Conservation (phyloP, 177 flowering plant genomes). For the Vitis hybrid region DNA sequence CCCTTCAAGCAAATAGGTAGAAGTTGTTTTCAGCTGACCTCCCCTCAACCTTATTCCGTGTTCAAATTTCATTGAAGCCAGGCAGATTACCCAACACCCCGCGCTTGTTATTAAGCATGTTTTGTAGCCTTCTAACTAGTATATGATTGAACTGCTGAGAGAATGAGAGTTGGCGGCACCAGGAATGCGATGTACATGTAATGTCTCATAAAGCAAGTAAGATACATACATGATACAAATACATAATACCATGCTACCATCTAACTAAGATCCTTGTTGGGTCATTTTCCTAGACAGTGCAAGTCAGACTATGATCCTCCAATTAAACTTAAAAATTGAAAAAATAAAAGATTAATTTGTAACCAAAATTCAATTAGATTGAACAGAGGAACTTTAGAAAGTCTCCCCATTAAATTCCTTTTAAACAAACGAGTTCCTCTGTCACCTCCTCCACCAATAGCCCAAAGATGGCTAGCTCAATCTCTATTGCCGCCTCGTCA, state of each 20-base stretch:
- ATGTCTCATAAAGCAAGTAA: constrained; percentile 3
- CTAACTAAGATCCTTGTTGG: constrained; percentile 10
- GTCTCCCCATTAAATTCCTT: neutral
- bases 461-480: constrained; percentile 41
- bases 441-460: constrained; percentile 43
- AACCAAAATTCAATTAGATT: constrained; percentile 5
- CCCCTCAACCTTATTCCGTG: no score
- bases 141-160: no score
- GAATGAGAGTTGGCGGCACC: neutral
- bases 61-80: no score
- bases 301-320: constrained; percentile 19
- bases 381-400: no score
- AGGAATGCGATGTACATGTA: constrained; percentile 9
- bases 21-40: no score
- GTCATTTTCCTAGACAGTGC: constrained; percentile 3
- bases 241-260: constrained; percentile 12
- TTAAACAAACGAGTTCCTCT: constrained; percentile 10
- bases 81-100: neutral
- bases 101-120: no score
- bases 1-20: no score
- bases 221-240: constrained; percentile 13
- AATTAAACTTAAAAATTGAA: constrained; percentile 1
- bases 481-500: constrained; percentile 21
- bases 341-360: neutral
- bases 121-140: no score